Conservation (phyloP, 441 rosid species). For the Breynia disticha region DNA sequence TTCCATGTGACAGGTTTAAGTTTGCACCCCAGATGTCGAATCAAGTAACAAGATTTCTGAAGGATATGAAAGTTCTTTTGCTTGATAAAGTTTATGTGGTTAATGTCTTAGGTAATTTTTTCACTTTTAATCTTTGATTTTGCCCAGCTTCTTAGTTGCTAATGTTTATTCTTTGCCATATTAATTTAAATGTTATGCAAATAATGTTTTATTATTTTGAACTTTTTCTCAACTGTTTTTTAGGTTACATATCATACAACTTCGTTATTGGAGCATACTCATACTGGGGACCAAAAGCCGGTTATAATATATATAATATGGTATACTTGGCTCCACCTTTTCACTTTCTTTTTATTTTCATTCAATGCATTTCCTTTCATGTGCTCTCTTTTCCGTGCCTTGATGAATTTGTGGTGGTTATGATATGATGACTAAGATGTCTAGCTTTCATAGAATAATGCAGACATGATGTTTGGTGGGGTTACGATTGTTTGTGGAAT, state of each 20-base stretch:
- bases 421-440: background rate
- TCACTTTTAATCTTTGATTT: conserved; percentile 2
- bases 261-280: conserved; percentile 76
- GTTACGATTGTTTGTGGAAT: conserved; percentile 61
- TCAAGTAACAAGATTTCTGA: conserved; percentile 36
- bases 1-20: conserved; percentile 24
- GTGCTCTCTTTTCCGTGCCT: background rate
- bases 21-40: conserved; percentile 15
- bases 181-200: background rate
- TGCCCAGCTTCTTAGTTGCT: background rate
- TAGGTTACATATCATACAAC: conserved; percentile 67
- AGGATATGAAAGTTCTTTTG: conserved; percentile 50
- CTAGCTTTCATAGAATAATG: conserved; percentile 34
- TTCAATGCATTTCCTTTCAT: background rate
- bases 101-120: conserved; percentile 52
- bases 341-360: too few species aligned
- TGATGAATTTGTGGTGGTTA: background rate
- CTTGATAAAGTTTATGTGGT: conserved; percentile 46
- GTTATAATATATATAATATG: conserved; percentile 57
- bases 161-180: background rate
- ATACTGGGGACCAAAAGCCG: conserved; percentile 87
- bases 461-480: conserved; percentile 73
- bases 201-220: background rate
- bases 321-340: conserved; percentile 7
- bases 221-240: conserved; percentile 12